Conservation (phyloP, 805 yeast genomes). For the Candida insectalens region DNA sequence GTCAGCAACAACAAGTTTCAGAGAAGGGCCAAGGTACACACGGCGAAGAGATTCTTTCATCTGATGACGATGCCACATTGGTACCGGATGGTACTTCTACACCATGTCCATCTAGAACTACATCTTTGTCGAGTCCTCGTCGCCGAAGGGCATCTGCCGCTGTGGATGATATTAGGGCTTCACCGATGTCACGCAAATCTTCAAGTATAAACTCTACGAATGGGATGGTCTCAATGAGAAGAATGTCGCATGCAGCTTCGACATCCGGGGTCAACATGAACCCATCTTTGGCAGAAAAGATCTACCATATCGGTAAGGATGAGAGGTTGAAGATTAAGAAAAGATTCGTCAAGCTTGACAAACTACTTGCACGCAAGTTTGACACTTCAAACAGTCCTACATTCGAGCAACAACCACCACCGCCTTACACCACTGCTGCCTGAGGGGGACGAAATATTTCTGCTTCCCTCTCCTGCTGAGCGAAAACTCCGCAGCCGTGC, state of each 20-base stretch:
- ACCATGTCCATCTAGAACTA: background rate
- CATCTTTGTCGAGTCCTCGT: background rate
- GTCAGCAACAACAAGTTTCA: conserved; percentile 3
- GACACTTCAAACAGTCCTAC: background rate
- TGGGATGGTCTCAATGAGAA: background rate
- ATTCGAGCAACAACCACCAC: too few relatives aligned
- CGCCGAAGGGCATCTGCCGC: background rate
- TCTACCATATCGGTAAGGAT: conserved; percentile 16
- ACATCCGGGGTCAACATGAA: too few relatives aligned
- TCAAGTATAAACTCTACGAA: background rate
- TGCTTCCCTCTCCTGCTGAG: too few relatives aligned
- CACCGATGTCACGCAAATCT: conserved; percentile 1
- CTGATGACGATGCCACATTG: conserved; percentile 1
- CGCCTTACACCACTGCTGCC: too few relatives aligned
- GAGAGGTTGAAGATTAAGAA: conserved; percentile 17
- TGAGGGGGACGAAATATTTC: too few relatives aligned
- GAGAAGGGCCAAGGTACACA: background rate
- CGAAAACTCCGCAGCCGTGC: too few relatives aligned
- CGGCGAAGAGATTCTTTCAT: background rate
- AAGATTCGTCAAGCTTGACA: conserved; percentile 19
- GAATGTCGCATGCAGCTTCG: background rate
- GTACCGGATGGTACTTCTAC: background rate
- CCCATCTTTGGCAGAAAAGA: conserved; percentile 2
- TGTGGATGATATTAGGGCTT: background rate
- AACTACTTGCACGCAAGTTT: conserved; percentile 12